Evolutionary conservation across 202 grass and related monocot genomes (phyloP).

Genomic region (Setaria viridis): DNA sequence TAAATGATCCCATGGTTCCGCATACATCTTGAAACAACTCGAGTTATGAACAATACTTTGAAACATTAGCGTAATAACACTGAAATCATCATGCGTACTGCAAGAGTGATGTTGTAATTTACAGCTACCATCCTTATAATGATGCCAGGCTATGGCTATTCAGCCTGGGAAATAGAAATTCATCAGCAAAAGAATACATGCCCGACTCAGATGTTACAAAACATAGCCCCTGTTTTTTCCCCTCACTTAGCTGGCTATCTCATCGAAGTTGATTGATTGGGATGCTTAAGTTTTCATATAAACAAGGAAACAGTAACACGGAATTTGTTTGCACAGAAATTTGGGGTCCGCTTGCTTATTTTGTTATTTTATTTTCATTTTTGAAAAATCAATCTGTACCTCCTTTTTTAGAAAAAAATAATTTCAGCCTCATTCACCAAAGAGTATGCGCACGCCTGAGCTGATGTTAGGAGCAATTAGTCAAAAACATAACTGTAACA

Average conservation of each 20-base stretch:
- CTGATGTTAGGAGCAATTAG: no score
- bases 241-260: not conserved
- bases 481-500: no score
- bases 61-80: not conserved
- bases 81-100: not conserved
- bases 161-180: not conserved
- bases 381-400: no score
- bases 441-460: no score
- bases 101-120: not conserved
- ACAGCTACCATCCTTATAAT: not conserved
- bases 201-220: not conserved
- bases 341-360: not conserved
- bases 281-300: no score
- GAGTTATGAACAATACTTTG: not conserved
- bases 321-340: not conserved
- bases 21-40: not conserved
- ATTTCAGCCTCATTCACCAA: not conserved
- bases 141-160: not conserved
- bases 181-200: not conserved
- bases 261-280: no score
- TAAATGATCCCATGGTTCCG: constrained; percentile 1
- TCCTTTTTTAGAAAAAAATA: no score
- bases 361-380: not conserved
- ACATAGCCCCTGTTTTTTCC: not conserved
- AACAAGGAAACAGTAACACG: not conserved